Percentiles rank a stretch among this genome's conserved stretches.
Evolutionary conservation across 306 rosid species (phyloP).

Genomic region (Adenanthera pavonina): DNA sequence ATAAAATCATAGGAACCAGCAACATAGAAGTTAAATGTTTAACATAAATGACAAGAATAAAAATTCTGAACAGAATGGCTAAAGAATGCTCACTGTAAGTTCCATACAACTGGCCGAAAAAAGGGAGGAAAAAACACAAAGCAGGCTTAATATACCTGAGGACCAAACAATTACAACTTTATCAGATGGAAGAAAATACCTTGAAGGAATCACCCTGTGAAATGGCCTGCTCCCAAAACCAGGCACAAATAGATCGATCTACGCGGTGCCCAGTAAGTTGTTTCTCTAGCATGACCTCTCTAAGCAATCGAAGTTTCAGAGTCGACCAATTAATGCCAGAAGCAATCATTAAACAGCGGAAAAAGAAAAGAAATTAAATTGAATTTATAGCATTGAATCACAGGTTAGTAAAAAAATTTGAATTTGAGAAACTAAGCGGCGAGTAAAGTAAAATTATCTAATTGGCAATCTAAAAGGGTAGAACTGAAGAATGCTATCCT

Average conservation of each 20-base stretch:
- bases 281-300: slow-evolving; percentile 96
- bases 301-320: slow-evolving; percentile 43
- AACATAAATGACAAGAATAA: background rate
- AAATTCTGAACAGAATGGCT: background rate
- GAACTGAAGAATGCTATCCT: background rate
- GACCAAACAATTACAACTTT: background rate
- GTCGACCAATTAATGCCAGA: background rate
- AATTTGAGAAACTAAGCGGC: background rate
- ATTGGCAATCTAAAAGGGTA: background rate
- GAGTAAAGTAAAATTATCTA: background rate
- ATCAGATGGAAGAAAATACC: slow-evolving; percentile 48
- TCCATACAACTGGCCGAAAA: background rate
- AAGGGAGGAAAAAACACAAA: no score
- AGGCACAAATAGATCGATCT: slow-evolving; percentile 88
- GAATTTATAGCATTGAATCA: background rate
- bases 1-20: background rate
- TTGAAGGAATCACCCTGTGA: slow-evolving; percentile 83
- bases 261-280: slow-evolving; percentile 96
- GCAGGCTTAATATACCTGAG: background rate
- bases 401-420: background rate
- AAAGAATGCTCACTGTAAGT: background rate
- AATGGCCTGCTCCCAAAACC: slow-evolving; percentile 90
- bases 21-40: background rate
- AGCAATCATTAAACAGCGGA: background rate
- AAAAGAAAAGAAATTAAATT: background rate